These are phyloP conservation scores for Lipomyces yamanashiensis DNA, from an alignment of 805 yeast species.

Conservation along the genomic window DNA sequence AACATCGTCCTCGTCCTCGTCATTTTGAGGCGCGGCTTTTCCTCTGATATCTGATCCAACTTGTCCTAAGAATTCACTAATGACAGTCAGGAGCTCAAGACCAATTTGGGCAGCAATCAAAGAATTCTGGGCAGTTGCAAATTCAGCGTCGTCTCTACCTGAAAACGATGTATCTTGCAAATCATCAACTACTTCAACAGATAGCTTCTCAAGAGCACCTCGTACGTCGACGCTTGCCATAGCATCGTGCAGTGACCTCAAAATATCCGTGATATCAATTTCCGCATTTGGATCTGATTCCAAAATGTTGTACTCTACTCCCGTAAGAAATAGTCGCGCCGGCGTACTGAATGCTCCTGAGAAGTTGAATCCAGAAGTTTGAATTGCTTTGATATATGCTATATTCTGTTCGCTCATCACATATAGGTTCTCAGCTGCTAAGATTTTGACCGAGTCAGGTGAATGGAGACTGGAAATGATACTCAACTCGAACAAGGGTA, in stretches of 20 bases:
- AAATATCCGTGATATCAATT: constrained; percentile 22
- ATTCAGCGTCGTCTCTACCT: constrained; percentile 1
- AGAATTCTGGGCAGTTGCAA: constrained; percentile 51
- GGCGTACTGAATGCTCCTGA: constrained; percentile 5
- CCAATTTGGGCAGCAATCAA: constrained; percentile 70
- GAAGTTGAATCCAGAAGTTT: constrained; percentile 8
- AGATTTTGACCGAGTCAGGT: constrained; percentile 30
- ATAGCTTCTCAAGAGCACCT: neutral
- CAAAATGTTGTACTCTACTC: constrained; percentile 28
- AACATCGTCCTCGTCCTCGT: neutral
- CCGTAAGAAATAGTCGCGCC: constrained; percentile 26
- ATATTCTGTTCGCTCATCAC: constrained; percentile 43
- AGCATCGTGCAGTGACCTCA: neutral
- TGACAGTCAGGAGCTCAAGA: constrained; percentile 75
- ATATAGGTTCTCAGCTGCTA: constrained; percentile 43
- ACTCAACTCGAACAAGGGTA: constrained; percentile 31
- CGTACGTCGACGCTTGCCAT: constrained; percentile 10
- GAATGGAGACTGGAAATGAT: constrained; percentile 17
- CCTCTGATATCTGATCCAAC: neutral
- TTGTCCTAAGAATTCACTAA: constrained; percentile 60
- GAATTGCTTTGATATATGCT: constrained; percentile 27
- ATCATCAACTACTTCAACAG: constrained; percentile 7
- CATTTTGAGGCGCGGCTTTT: neutral
- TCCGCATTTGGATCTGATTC: constrained; percentile 18
- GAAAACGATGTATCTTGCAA: constrained; percentile 3